These are phyloP conservation scores for Pascua guehoae DNA, from an alignment of 1,284 basidiomycete genomes.

Conservation along the genomic window DNA sequence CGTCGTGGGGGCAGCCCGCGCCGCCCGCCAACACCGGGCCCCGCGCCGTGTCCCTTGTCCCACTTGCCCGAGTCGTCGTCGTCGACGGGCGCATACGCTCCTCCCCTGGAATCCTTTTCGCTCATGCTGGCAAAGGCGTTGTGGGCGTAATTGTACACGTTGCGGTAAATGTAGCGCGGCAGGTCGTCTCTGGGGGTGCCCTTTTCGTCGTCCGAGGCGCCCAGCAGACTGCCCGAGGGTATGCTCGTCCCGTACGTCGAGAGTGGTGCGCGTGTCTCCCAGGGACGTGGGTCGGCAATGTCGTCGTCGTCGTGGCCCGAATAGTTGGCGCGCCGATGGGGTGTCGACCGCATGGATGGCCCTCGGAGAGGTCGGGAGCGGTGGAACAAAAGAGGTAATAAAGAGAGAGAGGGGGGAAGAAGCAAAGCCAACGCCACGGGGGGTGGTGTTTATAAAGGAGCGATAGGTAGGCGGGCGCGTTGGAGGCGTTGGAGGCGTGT, in stretches of 20 bases:
- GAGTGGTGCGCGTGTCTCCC: constrained; percentile 36
- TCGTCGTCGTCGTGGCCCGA: constrained; percentile 28
- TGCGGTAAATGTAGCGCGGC: constrained; percentile 18
- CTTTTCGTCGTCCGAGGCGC: constrained; percentile 7
- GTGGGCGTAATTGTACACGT: constrained; percentile 2
- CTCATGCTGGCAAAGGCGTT: background rate
- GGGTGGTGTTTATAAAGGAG: background rate
- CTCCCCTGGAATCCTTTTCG: constrained; percentile 14
- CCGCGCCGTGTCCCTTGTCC: constrained; percentile 43
- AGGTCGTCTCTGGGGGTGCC: constrained; percentile 6
- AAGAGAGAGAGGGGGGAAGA: background rate
- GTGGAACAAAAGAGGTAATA: background rate
- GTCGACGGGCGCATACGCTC: constrained; percentile 17
- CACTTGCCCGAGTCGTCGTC: constrained; percentile 42
- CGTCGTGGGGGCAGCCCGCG: constrained; percentile 41
- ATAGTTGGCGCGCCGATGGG: constrained; percentile 19
- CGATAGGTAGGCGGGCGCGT: background rate
- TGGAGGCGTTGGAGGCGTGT: constrained; percentile 1
- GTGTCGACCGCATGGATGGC: constrained; percentile 18
- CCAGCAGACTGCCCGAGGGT: too few relatives aligned
- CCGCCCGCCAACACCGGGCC: constrained; percentile 39
- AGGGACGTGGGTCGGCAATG: constrained; percentile 40
- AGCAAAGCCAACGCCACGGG: too few relatives aligned
- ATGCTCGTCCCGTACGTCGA: constrained; percentile 29
- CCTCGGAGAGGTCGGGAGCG: background rate